Evolutionary conservation across 306 rosid genomes (phyloP), one percentile per base, ranked within the genome.

Genomic region (Corylus avellana): DNA sequence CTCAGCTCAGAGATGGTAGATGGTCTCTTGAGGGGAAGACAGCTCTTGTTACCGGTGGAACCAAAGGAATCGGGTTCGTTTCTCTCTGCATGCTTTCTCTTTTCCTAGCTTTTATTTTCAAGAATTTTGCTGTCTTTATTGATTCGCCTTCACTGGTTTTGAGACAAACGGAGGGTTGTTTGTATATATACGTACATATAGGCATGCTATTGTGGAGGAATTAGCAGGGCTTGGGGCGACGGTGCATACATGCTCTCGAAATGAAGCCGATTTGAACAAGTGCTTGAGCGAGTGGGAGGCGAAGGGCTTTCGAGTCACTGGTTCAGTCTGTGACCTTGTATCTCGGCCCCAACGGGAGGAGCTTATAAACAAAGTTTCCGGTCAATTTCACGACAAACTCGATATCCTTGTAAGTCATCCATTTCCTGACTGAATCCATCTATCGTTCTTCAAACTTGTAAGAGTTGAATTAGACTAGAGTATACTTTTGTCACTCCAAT

Each of bases 351-450:
- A 85, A 0, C 71, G 82, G 61, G 61, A 79, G 59, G 77, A 82
- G 0, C 84, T 79, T 46, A 25, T 79, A 2, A 3, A 67, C 46
- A 76, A 18, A 76, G 54, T 85, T 57, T 76, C 84, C 14, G 72
- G 76, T 58, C 4, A 63, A 53, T 85, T 82, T 42, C 67, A 85
- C 12, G 88, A 82, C 72, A 85, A 82, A 80, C 86, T 82, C 58
- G 64, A 73, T 46, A 79, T 85, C 59, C 88, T 85, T 75, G 86
- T 85, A 12, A 74, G 79, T 35, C n/a, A 5, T n/a, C 50, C 4
- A 67, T 18, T 67, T 18, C 51, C 49, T 67, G 4, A 0, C 2
- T 10, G 22, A 54, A 13, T 5, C 59, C 3, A 49, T 4, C 53
- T 49, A 49, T 18, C 56, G 80, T 53, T 80, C 85, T 17, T 85